Evolutionary conservation across 2,329 filamentous ascomycete species (phyloP).

Genomic region (Lachnellula occidentalis): DNA sequence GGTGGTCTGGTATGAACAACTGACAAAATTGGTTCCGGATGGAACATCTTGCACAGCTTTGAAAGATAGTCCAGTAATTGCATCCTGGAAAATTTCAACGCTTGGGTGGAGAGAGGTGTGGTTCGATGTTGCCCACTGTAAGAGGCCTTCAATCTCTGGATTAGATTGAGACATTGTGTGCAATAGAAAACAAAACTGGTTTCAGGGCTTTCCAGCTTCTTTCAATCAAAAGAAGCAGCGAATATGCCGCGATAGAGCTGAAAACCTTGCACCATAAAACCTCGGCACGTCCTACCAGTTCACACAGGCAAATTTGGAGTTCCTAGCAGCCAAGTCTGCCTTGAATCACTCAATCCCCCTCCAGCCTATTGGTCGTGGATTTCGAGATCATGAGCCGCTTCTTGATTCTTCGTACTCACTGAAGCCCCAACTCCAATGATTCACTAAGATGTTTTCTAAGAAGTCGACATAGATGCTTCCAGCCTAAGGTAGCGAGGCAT

Average conservation of each 20-base stretch:
- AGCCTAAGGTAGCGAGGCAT: too few relatives aligned
- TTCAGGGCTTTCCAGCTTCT: background rate
- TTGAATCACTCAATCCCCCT: background rate
- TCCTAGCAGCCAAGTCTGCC: too few relatives aligned
- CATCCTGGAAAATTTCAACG: slow-evolving; percentile 48
- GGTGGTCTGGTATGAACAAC: slow-evolving; percentile 46
- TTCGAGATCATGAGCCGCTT: too few relatives aligned
- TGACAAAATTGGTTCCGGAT: slow-evolving; percentile 37
- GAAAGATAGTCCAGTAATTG: slow-evolving; percentile 49
- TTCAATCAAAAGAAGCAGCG: background rate
- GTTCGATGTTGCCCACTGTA: slow-evolving; percentile 43
- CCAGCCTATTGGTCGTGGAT: background rate
- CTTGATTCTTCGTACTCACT: too few relatives aligned
- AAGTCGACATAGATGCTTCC: too few relatives aligned
- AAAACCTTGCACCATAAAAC: too few relatives aligned
- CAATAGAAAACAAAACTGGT: background rate
- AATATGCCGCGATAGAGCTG: background rate
- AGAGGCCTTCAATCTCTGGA: slow-evolving; percentile 33
- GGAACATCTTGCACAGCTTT: slow-evolving; percentile 23
- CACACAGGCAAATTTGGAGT: too few relatives aligned
- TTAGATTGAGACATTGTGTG: slow-evolving; percentile 4
- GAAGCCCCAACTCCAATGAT: too few relatives aligned
- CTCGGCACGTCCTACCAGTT: too few relatives aligned
- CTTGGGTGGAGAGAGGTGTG: slow-evolving; percentile 45
- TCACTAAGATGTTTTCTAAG: too few relatives aligned